Evolutionary conservation across 2,329 filamentous ascomycete genomes (phyloP).

Genomic region (Sarocladium strictum): DNA sequence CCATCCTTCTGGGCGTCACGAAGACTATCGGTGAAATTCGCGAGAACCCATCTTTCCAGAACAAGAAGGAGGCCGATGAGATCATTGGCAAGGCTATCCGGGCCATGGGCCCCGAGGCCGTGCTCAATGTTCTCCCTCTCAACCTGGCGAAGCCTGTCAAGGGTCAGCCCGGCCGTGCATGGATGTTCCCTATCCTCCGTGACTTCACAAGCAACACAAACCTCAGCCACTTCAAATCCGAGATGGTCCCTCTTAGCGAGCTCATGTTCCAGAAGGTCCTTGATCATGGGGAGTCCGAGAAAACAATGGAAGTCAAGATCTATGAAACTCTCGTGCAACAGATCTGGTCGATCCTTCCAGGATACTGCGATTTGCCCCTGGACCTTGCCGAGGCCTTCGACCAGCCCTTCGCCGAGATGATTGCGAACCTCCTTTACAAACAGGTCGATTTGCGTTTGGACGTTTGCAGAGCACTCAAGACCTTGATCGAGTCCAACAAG

Average conservation of each 20-base stretch:
- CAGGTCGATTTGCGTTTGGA: constrained; percentile 83
- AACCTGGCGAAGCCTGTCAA: constrained; percentile 75
- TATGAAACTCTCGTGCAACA: constrained; percentile 95
- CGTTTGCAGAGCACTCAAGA: constrained; percentile 79
- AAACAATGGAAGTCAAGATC: constrained; percentile 95
- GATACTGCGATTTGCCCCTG: constrained; percentile 88
- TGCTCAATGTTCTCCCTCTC: constrained; percentile 76
- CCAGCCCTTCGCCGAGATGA: constrained; percentile 79
- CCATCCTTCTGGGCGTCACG: constrained; percentile 69
- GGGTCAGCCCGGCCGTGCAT: constrained; percentile 79
- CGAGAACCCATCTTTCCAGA: constrained; percentile 79
- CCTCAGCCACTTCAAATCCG: constrained; percentile 74
- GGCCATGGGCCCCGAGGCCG: constrained; percentile 82
- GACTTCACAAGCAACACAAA: constrained; percentile 87
- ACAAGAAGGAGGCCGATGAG: constrained; percentile 91
- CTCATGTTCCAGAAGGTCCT: constrained; percentile 83
- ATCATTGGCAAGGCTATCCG: constrained; percentile 83
- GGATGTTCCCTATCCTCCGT: constrained; percentile 87
- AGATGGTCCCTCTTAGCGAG: constrained; percentile 86
- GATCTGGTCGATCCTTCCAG: constrained; percentile 88
- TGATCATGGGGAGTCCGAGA: constrained; percentile 73
- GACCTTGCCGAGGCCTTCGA: constrained; percentile 76
- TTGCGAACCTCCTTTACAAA: constrained; percentile 88
- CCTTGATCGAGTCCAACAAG: constrained; percentile 87
- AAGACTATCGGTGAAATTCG: constrained; percentile 81